Evolutionary conservation across 148 eudicot genomes (phyloP), one percentile per base, ranked within the genome.

Genomic region (Agrostemma githago): DNA sequence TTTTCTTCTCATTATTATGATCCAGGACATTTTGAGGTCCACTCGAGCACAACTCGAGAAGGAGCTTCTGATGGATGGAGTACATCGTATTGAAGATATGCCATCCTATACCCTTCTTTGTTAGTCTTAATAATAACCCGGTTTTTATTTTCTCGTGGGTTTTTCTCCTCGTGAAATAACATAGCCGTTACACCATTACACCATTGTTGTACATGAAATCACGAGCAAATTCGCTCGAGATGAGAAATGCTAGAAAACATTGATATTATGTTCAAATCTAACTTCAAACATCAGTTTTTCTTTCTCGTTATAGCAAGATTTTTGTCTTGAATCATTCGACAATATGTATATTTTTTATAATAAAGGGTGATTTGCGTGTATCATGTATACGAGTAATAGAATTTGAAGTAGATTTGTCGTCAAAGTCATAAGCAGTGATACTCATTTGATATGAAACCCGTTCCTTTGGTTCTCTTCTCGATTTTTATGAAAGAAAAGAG

Each of bases 41-140:
- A 88, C 96, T n/a, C 76, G 90, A 46, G 78, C 82, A 16, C 93
- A 86, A 72, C 86, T 92, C 57, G 96, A 92, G 79, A 86, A 79
- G 74, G 95, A 92, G 74, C 90, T 92, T 77, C 68, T 92, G 10
- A 84, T 87, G 87, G 95, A 84, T 14, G 89, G 88, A 79, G 90
- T 89, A n/a, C 46, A 79, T 38, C 83, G 81, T 74, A 88, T 91
- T 0, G 93, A 91, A 74, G 93, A 91, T 72, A 86, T 91, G 97
- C 92, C 97, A 62, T 89, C 97, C 10, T 91, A 83, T 72, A 57
- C 72, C 75, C 87, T 91, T 63, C 89, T 91, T 15, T 73, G 73
- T 70, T 91, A 81, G 71, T 57, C 46, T 59, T 59, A 4, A 3
- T 34, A 4, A 3, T 34, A 46, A 66, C 26, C 46, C 39, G 17